Percentiles rank a stretch among this genome's conserved stretches.
Evolutionary conservation across 257 asterid genomes (phyloP).

Genomic region (Datura wrightii): DNA sequence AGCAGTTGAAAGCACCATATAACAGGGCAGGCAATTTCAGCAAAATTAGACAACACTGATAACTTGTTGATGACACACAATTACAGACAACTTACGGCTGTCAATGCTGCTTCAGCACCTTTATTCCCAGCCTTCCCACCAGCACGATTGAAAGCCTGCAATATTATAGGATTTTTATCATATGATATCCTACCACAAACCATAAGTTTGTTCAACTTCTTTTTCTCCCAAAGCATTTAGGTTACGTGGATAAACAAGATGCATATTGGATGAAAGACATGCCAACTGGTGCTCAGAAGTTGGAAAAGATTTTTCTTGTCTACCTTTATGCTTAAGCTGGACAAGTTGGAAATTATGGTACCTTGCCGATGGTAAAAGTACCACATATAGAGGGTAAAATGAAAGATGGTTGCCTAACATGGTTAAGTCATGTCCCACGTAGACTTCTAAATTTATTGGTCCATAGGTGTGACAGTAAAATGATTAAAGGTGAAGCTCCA

Average conservation of each 20-base stretch:
- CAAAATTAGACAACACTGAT: background rate
- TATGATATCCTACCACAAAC: background rate
- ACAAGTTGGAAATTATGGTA: background rate
- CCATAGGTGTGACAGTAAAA: background rate
- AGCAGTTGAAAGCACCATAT: constrained; percentile 59
- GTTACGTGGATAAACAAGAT: background rate
- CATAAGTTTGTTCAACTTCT: background rate
- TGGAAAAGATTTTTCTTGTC: background rate
- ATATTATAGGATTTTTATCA: background rate
- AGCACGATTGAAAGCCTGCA: constrained; percentile 89
- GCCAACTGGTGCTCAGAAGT: background rate
- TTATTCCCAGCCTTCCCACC: constrained; percentile 96
- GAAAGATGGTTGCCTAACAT: background rate
- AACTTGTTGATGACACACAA: background rate
- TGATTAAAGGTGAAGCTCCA: constrained; percentile 1
- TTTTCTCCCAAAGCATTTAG: constrained; percentile 8
- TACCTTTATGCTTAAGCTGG: background rate
- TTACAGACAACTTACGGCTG: constrained; percentile 72
- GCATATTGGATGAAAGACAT: constrained; percentile 2
- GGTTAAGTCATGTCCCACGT: background rate
- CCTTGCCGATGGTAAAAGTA: background rate
- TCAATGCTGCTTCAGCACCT: constrained; percentile 91
- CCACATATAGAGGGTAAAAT: constrained; percentile 1
- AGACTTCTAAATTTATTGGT: background rate
- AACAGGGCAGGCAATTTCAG: background rate